Percentiles rank a stretch among this genome's conserved stretches.
phyloP scores from a whole-genome alignment of 768 basidiomycete species.

The Boletus reticulatus region DNA sequence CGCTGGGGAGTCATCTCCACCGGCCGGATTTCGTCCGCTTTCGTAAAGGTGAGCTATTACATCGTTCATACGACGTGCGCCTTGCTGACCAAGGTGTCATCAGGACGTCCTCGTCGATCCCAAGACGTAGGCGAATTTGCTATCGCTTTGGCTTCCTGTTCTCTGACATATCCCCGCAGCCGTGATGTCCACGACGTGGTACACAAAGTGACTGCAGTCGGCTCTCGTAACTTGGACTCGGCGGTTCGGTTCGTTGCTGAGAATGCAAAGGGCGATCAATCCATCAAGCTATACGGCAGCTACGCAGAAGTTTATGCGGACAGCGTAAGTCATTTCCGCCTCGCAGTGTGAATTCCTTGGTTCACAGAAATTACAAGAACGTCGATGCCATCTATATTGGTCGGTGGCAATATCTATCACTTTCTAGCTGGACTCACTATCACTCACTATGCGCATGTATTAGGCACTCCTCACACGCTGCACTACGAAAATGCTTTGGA shows the following conservation, averaged over 20 bases:
- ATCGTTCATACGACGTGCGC: background rate
- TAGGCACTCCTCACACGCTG: conserved; percentile 81
- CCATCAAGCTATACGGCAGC: conserved; percentile 65
- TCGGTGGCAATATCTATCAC: conserved; percentile 20
- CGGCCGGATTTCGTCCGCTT: conserved; percentile 64
- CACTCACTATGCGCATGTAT: conserved; percentile 1
- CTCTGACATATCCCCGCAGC: conserved; percentile 33
- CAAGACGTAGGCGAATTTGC: conserved; percentile 50
- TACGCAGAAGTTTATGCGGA: conserved; percentile 77
- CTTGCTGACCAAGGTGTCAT: background rate
- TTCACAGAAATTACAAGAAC: conserved; percentile 38
- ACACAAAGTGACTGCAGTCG: conserved; percentile 73
- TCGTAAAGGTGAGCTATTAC: conserved; percentile 56
- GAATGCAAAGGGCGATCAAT: conserved; percentile 46
- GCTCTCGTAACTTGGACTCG: conserved; percentile 67
- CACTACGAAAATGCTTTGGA: conserved; percentile 79
- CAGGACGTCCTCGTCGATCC: conserved; percentile 80
- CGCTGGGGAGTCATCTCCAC: conserved; percentile 91
- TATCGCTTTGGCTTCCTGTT: background rate
- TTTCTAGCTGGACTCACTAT: background rate
- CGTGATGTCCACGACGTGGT: conserved; percentile 62
- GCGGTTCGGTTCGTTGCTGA: conserved; percentile 67
- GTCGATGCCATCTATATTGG: conserved; percentile 81
- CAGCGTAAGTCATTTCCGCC: conserved; percentile 39
- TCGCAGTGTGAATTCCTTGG: background rate